These are phyloP conservation scores for Apophysomyces sp. DNA, from an alignment of 371 early-diverging fungal species.

Conservation along the genomic window DNA sequence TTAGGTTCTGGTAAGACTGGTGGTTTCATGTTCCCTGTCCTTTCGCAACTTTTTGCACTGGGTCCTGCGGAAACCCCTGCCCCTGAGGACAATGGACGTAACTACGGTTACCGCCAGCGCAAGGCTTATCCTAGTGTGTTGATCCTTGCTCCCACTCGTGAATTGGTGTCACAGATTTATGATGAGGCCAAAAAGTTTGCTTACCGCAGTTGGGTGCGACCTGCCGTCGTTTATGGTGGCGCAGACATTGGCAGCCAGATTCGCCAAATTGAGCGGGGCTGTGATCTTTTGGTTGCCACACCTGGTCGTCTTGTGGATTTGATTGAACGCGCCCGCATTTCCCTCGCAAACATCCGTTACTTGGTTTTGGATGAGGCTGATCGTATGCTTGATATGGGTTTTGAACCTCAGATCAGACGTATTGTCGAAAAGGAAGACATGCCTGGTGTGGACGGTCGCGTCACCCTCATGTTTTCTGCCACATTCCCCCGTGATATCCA, in stretches of 20 bases:
- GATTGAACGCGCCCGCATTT: constrained; percentile 76
- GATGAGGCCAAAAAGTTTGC: constrained; percentile 26
- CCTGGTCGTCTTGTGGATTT: constrained; percentile 98
- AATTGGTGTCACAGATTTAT: constrained; percentile 41
- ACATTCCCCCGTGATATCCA: constrained; percentile 97
- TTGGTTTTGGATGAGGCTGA: constrained; percentile 98
- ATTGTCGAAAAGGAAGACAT: constrained; percentile 83
- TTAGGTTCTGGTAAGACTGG: constrained; percentile 75
- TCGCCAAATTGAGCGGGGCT: constrained; percentile 78
- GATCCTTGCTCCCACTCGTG: constrained; percentile 50
- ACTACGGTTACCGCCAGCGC: constrained; percentile 24
- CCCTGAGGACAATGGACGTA: constrained; percentile 8
- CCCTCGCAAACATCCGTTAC: constrained; percentile 80
- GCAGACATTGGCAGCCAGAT: constrained; percentile 83
- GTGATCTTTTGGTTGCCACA: constrained; percentile 96
- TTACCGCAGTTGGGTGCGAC: constrained; percentile 29
- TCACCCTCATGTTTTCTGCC: constrained; percentile 98
- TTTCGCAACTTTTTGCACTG: constrained; percentile 36
- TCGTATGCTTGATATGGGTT: constrained; percentile 99
- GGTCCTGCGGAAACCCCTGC: constrained; percentile 21
- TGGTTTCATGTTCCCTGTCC: constrained; percentile 68
- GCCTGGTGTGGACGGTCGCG: constrained; percentile 76
- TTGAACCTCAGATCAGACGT: constrained; percentile 92
- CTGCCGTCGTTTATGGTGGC: constrained; percentile 91
- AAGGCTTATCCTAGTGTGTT: constrained; percentile 38